These are phyloP conservation scores for Microbotryum saponariae DNA, from an alignment of 1,284 basidiomycete species.

Conservation along the genomic window DNA sequence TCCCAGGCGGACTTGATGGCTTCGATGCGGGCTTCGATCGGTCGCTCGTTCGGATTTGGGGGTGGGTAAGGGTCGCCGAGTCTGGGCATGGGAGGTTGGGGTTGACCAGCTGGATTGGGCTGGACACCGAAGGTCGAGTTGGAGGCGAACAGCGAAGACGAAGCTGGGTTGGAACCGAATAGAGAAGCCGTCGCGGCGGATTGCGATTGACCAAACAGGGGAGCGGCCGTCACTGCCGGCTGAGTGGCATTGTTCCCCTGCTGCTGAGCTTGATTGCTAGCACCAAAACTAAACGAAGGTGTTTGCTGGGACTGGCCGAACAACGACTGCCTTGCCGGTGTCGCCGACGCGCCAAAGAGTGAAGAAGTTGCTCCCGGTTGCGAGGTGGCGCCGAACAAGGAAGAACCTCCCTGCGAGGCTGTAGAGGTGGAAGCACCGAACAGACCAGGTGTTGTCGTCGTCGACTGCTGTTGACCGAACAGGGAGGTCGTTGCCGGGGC, in stretches of 20 bases:
- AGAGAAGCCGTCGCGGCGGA: constrained; percentile 24
- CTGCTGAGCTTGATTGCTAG: too few species aligned
- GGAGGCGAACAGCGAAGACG: neutral
- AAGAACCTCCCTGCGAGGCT: neutral
- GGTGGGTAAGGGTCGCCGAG: constrained; percentile 24
- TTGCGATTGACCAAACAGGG: constrained; percentile 30
- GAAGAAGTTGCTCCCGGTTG: neutral
- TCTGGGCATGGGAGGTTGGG: constrained; percentile 12
- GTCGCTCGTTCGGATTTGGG: constrained; percentile 5
- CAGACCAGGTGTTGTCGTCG: neutral
- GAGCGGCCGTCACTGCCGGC: constrained; percentile 10
- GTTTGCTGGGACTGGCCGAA: neutral
- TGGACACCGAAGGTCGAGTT: constrained; percentile 3
- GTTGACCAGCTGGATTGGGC: neutral
- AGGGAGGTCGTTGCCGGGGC: constrained; percentile 5
- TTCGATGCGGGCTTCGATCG: constrained; percentile 19
- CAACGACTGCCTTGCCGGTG: too few species aligned
- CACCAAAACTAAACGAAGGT: neutral
- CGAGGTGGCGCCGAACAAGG: neutral
- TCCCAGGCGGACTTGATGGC: constrained; percentile 22
- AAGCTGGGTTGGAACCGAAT: constrained; percentile 23
- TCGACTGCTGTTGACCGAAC: constrained; percentile 3
- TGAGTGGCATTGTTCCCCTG: neutral
- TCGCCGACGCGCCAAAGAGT: neutral
- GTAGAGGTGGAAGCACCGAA: neutral